Conservation (phyloP, 768 basidiomycete species). For the Cantharellus anzutake region DNA sequence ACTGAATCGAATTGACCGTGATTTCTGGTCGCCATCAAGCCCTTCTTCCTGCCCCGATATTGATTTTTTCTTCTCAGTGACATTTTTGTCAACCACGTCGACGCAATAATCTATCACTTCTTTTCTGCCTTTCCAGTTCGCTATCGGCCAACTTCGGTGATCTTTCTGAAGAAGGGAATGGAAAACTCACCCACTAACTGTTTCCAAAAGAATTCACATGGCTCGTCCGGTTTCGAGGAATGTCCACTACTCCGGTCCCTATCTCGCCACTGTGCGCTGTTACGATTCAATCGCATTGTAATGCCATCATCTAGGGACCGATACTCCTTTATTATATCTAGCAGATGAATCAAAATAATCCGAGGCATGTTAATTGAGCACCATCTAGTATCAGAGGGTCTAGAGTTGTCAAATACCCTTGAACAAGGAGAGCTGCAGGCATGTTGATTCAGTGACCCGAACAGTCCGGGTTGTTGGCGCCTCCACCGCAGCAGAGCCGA, state of each 20-base stretch:
- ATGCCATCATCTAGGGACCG: constrained; percentile 63
- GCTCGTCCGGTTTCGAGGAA: constrained; percentile 37
- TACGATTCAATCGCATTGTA: constrained; percentile 63
- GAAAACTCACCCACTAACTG: constrained; percentile 43
- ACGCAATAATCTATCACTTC: constrained; percentile 64
- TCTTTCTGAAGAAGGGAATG: constrained; percentile 16
- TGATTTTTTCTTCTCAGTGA: constrained; percentile 33
- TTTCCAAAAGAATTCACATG: constrained; percentile 59
- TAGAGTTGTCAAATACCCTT: constrained; percentile 31
- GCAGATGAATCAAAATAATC: background rate
- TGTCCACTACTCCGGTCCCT: constrained; percentile 32
- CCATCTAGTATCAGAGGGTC: background rate
- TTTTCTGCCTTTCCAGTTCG: constrained; percentile 49
- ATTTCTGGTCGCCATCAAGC: constrained; percentile 27
- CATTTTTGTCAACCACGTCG: constrained; percentile 42
- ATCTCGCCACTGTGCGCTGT: constrained; percentile 57
- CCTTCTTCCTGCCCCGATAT: constrained; percentile 27
- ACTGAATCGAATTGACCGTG: constrained; percentile 24
- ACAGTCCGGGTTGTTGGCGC: constrained; percentile 45
- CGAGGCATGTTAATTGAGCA: too few species aligned
- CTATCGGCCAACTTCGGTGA: constrained; percentile 9
- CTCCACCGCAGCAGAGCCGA: constrained; percentile 55
- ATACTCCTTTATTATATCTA: constrained; percentile 70
- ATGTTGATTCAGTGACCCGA: constrained; percentile 55
- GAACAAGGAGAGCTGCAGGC: constrained; percentile 56